These are phyloP conservation scores for Saraca asoca DNA, from an alignment of 331 rosid genomes.

Conservation along the genomic window DNA sequence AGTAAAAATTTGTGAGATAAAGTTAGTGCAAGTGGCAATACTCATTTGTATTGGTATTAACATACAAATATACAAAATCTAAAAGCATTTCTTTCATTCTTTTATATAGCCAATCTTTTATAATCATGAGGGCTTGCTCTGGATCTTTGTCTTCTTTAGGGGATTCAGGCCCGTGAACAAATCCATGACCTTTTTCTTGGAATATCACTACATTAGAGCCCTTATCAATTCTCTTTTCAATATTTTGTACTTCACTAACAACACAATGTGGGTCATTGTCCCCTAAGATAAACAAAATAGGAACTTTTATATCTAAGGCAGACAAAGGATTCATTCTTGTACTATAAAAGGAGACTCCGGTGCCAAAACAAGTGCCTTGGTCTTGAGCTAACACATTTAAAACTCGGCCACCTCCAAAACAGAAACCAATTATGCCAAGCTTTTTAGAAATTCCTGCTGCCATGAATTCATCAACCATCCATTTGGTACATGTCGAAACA, in stretches of 20 bases:
- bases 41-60: not conserved
- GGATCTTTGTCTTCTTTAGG: constrained; percentile 82
- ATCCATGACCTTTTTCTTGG: constrained; percentile 74
- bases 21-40: too few relatives aligned
- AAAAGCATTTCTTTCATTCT: constrained; percentile 28
- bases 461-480: too few relatives aligned
- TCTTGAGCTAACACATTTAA: constrained; percentile 66
- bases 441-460: constrained; percentile 69
- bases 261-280: constrained; percentile 70
- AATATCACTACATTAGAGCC: constrained; percentile 55
- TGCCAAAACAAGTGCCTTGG: constrained; percentile 55
- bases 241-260: constrained; percentile 40
- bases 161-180: constrained; percentile 74
- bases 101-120: constrained; percentile 70
- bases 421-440: constrained; percentile 71
- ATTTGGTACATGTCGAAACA: constrained; percentile 54
- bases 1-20: too few relatives aligned
- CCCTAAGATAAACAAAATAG: constrained; percentile 67
- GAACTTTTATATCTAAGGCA: constrained; percentile 54
- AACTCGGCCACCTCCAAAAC: constrained; percentile 73
- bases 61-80: too few relatives aligned
- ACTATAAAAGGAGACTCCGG: constrained; percentile 73
- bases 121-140: constrained; percentile 60
- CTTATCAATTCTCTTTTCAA: constrained; percentile 43
- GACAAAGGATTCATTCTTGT: constrained; percentile 50